Evolutionary conservation across 306 rosid genomes (phyloP).

Genomic region (Quercus suber): DNA sequence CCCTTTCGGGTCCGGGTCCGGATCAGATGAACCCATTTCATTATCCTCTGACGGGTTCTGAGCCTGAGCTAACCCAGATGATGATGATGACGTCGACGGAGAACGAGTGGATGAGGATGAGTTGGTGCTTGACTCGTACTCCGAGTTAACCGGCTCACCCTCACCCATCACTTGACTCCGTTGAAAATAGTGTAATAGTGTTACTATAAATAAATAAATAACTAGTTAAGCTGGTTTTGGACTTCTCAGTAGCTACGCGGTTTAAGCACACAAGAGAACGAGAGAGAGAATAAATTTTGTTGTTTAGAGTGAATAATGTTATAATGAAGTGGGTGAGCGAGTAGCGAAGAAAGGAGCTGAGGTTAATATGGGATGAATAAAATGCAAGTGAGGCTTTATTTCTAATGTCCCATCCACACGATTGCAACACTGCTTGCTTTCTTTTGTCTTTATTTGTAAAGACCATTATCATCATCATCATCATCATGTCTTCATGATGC

Average conservation of each 20-base stretch:
- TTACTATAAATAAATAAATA: background rate
- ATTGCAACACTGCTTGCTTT: too few species aligned
- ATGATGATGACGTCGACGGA: constrained; percentile 20
- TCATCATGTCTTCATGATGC: constrained; percentile 21
- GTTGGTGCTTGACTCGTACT: constrained; percentile 28
- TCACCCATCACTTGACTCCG: constrained; percentile 21
- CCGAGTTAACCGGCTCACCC: constrained; percentile 46
- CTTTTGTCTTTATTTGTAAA: too few species aligned
- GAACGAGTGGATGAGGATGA: constrained; percentile 18
- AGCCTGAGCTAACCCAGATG: constrained; percentile 15
- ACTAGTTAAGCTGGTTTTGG: background rate
- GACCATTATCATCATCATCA: background rate
- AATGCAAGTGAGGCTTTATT: constrained; percentile 30
- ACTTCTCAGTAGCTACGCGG: background rate
- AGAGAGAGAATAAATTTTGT: background rate
- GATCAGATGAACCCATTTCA: constrained; percentile 9
- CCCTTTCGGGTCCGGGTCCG: constrained; percentile 32
- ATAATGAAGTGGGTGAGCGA: background rate
- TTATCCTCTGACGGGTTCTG: background rate
- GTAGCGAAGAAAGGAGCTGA: background rate
- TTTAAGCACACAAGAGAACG: background rate
- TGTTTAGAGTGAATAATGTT: background rate
- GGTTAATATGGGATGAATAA: constrained; percentile 26
- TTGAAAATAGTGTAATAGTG: too few species aligned
- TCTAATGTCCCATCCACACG: constrained; percentile 48